Percentiles rank a stretch among this genome's conserved stretches.
Evolutionary conservation across 2,329 filamentous ascomycete genomes (phyloP).

Genomic region (Dissoconium aciculare): DNA sequence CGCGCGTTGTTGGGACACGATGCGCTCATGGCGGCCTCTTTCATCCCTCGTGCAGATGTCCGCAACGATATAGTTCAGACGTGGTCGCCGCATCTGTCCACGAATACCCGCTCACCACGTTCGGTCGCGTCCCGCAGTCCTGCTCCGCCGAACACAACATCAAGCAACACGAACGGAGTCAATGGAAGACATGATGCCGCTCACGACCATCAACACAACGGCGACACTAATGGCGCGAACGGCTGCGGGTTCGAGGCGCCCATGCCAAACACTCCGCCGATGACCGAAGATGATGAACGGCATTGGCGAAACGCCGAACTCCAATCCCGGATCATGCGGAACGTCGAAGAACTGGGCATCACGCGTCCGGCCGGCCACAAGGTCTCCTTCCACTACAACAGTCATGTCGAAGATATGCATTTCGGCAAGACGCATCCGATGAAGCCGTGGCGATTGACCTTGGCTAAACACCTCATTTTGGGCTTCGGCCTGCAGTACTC

Average conservation of each 20-base stretch:
- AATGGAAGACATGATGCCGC: not conserved
- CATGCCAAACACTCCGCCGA: slow-evolving; percentile 23
- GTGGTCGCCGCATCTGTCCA: slow-evolving; percentile 11
- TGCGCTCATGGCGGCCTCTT: slow-evolving; percentile 13
- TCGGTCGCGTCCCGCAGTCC: slow-evolving; percentile 7
- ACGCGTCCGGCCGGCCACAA: slow-evolving; percentile 69
- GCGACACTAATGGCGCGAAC: slow-evolving; percentile 2
- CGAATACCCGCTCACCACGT: slow-evolving; percentile 4
- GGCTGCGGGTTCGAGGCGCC: slow-evolving; percentile 10
- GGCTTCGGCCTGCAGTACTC: slow-evolving; percentile 91
- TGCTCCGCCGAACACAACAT: not conserved
- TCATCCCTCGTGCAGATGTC: slow-evolving; percentile 14
- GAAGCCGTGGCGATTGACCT: slow-evolving; percentile 94
- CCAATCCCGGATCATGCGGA: slow-evolving; percentile 38
- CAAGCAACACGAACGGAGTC: not conserved
- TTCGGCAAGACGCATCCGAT: slow-evolving; percentile 96
- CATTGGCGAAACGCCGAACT: slow-evolving; percentile 23
- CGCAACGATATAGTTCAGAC: slow-evolving; percentile 19
- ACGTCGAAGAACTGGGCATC: slow-evolving; percentile 50
- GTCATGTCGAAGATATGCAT: slow-evolving; percentile 88
- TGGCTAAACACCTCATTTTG: slow-evolving; percentile 88
- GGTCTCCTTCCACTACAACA: slow-evolving; percentile 92
- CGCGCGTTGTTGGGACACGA: no score
- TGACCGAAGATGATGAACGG: slow-evolving; percentile 36
- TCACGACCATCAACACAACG: no score